Evolutionary conservation across 2,329 filamentous ascomycete species (phyloP), one percentile per base, ranked within the genome.

Genomic region (Alternaria longipes): DNA sequence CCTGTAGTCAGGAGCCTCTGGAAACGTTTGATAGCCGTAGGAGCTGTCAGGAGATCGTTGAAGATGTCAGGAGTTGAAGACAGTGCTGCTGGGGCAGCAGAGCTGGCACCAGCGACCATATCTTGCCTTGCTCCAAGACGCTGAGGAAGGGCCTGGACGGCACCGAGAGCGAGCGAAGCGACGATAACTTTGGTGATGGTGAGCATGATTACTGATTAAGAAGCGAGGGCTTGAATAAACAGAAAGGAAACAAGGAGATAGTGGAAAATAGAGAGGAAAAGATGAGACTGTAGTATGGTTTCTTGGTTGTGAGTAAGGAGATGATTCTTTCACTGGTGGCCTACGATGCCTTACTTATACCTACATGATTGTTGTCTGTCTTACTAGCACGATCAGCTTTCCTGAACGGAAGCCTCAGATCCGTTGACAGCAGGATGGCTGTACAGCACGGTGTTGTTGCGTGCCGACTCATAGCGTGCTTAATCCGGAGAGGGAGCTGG

Each of bases 11-110:
- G 69, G 40, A 81, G 72, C 12, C 67, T 64, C 54, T 80, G 75
- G 69, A 79, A 80, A 34, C 76, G 74, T 60, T 80, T 79, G 66
- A 80, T 71, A 9, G 77, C 72, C 4, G 77, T 76, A 12, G 78
- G 71, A 3, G 74, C 74, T 3, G 65, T 70, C 60, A 72, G 65
- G 38, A 80, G n/a, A n/a, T n/a, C n/a, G n/a, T n/a, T n/a, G n/a
- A n/a, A n/a, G n/a, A n/a, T n/a, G n/a, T n/a, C n/a, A n/a, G n/a
- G n/a, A n/a, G n/a, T n/a, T n/a, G n/a, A n/a, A n/a, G n/a, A n/a
- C n/a, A n/a, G n/a, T n/a, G 59, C 61, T 8, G 59, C 47, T 16
- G 59, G 40, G 9, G 54, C 54, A 8, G 24, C 38, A 59, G 53
- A 32, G 50, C 58, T 36, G 60, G 63, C 16, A 44, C 54, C 47